A percentile compares a stretch with the other conserved stretches of the same genome.
phyloP scores from a whole-genome alignment of 768 basidiomycete species.

The Lyophyllum decastes region DNA sequence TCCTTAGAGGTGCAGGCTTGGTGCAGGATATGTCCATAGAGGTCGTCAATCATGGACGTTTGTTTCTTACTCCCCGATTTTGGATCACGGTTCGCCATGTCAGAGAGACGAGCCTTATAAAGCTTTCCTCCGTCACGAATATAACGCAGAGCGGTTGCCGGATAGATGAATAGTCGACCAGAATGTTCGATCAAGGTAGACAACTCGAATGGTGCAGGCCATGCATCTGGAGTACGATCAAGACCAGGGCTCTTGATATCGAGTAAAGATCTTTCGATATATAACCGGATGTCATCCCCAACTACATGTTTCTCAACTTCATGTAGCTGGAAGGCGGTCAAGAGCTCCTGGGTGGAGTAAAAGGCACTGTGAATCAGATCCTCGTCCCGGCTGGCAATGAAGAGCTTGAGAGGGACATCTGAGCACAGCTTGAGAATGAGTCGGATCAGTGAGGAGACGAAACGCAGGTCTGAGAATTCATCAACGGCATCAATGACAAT shows the following conservation, averaged over 20 bases:
- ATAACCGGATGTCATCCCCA: slow-evolving; percentile 3
- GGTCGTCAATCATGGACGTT: not conserved
- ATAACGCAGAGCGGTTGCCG: slow-evolving; percentile 13
- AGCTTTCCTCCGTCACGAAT: not conserved
- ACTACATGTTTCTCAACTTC: slow-evolving; percentile 15
- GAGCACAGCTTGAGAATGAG: not conserved
- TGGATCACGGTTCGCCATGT: not conserved
- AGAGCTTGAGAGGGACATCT: not conserved
- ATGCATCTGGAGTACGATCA: not conserved
- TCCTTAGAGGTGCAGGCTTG: not conserved
- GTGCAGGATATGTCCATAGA: not conserved
- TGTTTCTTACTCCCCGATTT: not conserved
- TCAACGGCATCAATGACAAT: slow-evolving; percentile 23
- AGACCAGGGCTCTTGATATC: not conserved
- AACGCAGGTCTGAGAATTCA: slow-evolving; percentile 17
- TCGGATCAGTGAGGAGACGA: not conserved
- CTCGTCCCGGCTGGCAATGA: not conserved
- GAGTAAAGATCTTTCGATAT: not conserved
- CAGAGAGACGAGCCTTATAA: slow-evolving; percentile 1
- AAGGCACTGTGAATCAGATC: slow-evolving; percentile 8
- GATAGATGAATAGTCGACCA: slow-evolving; percentile 16
- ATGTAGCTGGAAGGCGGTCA: slow-evolving; percentile 9
- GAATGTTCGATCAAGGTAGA: not conserved
- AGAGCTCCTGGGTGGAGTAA: not conserved
- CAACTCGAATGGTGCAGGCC: slow-evolving; percentile 3